Percentiles rank a stretch among this genome's conserved stretches.
Conservation (phyloP, 2,329 filamentous ascomycete genomes). For the Calonectria naviculata region DNA sequence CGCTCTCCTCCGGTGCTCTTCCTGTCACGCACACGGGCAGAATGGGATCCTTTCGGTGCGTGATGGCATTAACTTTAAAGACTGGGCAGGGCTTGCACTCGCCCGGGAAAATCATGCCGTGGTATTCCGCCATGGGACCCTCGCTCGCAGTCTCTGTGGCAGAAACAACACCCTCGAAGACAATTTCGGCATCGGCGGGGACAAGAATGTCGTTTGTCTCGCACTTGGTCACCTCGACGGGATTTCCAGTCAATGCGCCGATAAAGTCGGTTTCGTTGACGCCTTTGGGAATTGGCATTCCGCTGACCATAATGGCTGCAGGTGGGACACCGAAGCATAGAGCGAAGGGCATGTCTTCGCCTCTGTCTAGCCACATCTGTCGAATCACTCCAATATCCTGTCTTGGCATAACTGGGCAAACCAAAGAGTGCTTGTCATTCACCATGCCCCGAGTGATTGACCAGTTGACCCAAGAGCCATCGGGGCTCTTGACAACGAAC, state of each 20-base stretch:
- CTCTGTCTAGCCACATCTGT: constrained; percentile 57
- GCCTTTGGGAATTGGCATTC: constrained; percentile 60
- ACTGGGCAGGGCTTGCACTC: neutral
- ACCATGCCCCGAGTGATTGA: constrained; percentile 59
- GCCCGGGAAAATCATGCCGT: constrained; percentile 9
- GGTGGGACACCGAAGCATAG: constrained; percentile 61
- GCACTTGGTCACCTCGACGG: constrained; percentile 61
- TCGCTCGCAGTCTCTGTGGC: constrained; percentile 54
- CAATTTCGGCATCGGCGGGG: constrained; percentile 61
- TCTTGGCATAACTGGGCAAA: constrained; percentile 53
- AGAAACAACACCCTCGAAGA: constrained; percentile 60
- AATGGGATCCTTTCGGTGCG: constrained; percentile 21
- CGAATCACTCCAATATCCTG: constrained; percentile 60
- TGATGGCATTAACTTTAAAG: constrained; percentile 20
- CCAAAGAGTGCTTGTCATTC: constrained; percentile 52
- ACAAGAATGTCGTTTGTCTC: constrained; percentile 60
- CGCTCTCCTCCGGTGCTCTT: constrained; percentile 22
- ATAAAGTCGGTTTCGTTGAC: constrained; percentile 60
- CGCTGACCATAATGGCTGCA: constrained; percentile 57
- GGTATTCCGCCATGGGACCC: constrained; percentile 59
- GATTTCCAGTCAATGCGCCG: constrained; percentile 54
- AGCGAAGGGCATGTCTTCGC: constrained; percentile 59
- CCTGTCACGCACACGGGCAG: constrained; percentile 16
- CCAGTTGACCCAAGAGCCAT: constrained; percentile 61
- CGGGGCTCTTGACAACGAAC: constrained; percentile 56